phyloP scores from a whole-genome alignment of 192 early-diverging fungal genomes.

The Coemansia sp. region DNA sequence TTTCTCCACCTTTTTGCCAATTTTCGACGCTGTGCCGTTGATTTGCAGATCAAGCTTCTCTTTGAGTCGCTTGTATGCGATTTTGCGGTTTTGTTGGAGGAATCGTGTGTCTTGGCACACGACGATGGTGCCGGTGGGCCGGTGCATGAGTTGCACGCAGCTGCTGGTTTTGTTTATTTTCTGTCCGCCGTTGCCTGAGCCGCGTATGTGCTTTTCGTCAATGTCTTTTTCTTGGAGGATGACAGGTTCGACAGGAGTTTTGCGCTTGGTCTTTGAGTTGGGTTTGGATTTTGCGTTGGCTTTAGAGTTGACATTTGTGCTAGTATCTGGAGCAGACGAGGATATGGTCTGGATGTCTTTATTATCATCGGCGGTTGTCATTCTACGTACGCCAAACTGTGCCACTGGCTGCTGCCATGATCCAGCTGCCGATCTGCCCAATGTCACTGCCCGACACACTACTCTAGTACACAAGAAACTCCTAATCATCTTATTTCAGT shows the following conservation, averaged over 20 bases:
- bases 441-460: neutral
- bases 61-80: conserved; percentile 63
- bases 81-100: conserved; percentile 68
- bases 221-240: conserved; percentile 66
- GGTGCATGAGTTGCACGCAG: conserved; percentile 72
- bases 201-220: conserved; percentile 73
- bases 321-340: neutral
- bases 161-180: conserved; percentile 77
- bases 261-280: neutral
- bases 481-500: neutral
- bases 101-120: conserved; percentile 75
- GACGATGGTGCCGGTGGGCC: conserved; percentile 63
- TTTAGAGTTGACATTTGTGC: neutral
- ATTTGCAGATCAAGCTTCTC: conserved; percentile 68
- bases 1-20: conserved; percentile 61
- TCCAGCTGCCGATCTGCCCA: neutral
- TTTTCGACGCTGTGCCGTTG: conserved; percentile 66
- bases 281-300: neutral
- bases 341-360: neutral
- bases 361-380: neutral
- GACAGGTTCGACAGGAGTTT: conserved; percentile 26
- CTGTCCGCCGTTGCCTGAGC: conserved; percentile 78
- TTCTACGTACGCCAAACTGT: neutral
- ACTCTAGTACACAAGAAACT: neutral
- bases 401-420: neutral